phyloP scores from a whole-genome alignment of 2,329 filamentous ascomycete genomes.

The Ascochyta clinopodiicola region DNA sequence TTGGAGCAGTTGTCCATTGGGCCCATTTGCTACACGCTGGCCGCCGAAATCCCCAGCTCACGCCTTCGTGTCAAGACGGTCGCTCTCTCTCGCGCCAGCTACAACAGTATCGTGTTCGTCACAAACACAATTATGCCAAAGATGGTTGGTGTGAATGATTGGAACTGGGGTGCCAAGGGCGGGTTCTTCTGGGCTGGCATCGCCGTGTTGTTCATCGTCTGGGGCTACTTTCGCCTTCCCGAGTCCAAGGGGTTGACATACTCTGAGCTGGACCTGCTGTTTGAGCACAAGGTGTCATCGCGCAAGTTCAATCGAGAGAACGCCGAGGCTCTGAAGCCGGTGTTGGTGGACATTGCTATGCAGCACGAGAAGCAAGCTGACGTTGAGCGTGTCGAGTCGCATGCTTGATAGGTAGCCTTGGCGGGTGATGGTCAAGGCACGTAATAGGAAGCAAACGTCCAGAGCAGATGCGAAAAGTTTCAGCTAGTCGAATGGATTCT shows the following conservation, averaged over 20 bases:
- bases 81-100: constrained; percentile 69
- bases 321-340: constrained; percentile 28
- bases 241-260: constrained; percentile 31
- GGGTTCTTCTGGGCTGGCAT: constrained; percentile 35
- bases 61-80: constrained; percentile 88
- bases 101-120: constrained; percentile 32
- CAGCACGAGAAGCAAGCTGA: constrained; percentile 28
- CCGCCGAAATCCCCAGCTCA: constrained; percentile 79
- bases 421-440: not conserved
- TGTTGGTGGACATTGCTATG: constrained; percentile 22
- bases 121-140: constrained; percentile 35
- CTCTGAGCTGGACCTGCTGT: constrained; percentile 31
- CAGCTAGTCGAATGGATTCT: constrained; percentile 2
- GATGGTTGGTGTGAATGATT: constrained; percentile 33
- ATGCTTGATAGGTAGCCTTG: constrained; percentile 2
- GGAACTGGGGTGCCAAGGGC: constrained; percentile 35
- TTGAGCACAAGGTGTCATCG: constrained; percentile 31
- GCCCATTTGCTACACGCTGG: constrained; percentile 85
- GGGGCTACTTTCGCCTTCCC: constrained; percentile 34
- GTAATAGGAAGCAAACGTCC: not conserved
- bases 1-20: constrained; percentile 69
- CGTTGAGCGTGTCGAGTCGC: constrained; percentile 27
- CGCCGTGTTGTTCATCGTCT: constrained; percentile 26
- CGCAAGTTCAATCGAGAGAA: constrained; percentile 32
- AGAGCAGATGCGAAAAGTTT: constrained; percentile 3